Evolutionary conservation across 768 basidiomycete genomes (phyloP).

Genomic region (Favolaschia claudopus): DNA sequence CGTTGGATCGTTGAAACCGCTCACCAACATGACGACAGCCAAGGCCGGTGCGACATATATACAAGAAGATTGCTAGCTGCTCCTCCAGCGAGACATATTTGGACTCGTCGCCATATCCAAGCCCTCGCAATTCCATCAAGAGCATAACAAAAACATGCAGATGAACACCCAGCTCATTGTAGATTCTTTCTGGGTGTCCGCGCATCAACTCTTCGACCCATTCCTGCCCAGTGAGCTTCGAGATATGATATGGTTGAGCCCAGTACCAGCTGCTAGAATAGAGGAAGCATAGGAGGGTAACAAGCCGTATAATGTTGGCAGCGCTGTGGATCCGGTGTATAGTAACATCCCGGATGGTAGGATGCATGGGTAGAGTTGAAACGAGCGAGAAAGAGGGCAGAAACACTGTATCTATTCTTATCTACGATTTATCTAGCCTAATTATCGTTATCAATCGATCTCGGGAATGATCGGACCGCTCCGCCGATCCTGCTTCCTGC

Average conservation of each 20-base stretch:
- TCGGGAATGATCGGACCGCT: no score
- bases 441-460: no score
- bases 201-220: constrained; percentile 29
- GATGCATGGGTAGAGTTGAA: no score
- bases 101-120: background rate
- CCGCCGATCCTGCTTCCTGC: no score
- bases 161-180: constrained; percentile 23
- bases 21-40: constrained; percentile 27
- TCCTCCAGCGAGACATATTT: constrained; percentile 23
- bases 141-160: constrained; percentile 26
- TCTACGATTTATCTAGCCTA: no score
- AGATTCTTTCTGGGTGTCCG: constrained; percentile 28
- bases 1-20: constrained; percentile 31
- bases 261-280: constrained; percentile 13
- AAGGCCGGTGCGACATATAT: constrained; percentile 22
- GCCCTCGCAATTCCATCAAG: background rate
- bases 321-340: no score
- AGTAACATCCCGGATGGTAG: no score
- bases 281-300: background rate
- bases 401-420: no score
- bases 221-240: constrained; percentile 20
- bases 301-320: constrained; percentile 16
- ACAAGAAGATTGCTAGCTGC: constrained; percentile 26
- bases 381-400: no score
- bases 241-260: constrained; percentile 28